phyloP scores from a whole-genome alignment of 2,329 filamentous ascomycete genomes.

The Ramularia collo-cygni region DNA sequence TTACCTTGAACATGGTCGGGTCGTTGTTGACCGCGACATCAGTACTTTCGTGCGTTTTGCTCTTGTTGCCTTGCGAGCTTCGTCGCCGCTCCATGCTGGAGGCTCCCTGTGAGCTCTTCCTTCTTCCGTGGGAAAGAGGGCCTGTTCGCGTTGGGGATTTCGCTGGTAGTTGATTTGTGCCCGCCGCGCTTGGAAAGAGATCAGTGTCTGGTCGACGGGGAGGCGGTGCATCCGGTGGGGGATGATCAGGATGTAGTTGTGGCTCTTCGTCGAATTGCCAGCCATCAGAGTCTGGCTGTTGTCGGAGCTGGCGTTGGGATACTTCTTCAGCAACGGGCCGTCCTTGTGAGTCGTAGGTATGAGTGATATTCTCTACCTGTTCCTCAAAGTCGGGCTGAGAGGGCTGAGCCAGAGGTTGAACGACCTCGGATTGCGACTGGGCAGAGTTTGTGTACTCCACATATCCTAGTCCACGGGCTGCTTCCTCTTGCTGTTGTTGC shows the following conservation, averaged over 20 bases:
- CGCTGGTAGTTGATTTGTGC: slow-evolving; percentile 53
- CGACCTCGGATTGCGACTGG: slow-evolving; percentile 29
- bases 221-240: slow-evolving; percentile 44
- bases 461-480: slow-evolving; percentile 20
- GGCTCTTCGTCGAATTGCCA: slow-evolving; percentile 86
- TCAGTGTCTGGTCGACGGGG: slow-evolving; percentile 74
- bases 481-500: no score
- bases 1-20: slow-evolving; percentile 76
- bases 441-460: slow-evolving; percentile 33
- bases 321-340: slow-evolving; percentile 45
- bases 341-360: slow-evolving; percentile 53
- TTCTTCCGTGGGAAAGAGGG: slow-evolving; percentile 58
- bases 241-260: slow-evolving; percentile 45
- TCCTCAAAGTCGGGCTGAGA: slow-evolving; percentile 54
- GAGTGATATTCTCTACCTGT: slow-evolving; percentile 50
- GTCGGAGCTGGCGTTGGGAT: slow-evolving; percentile 9
- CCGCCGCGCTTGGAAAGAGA: slow-evolving; percentile 70
- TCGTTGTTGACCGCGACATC: slow-evolving; percentile 52
- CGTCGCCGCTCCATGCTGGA: slow-evolving; percentile 51
- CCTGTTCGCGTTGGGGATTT: slow-evolving; percentile 69
- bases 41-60: slow-evolving; percentile 50
- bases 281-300: slow-evolving; percentile 51
- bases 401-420: slow-evolving; percentile 24
- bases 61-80: slow-evolving; percentile 46
- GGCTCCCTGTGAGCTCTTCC: slow-evolving; percentile 62